Evolutionary conservation across 1,284 basidiomycete genomes (phyloP), one percentile per base, ranked within the genome.

Genomic region (Tilletia indica): DNA sequence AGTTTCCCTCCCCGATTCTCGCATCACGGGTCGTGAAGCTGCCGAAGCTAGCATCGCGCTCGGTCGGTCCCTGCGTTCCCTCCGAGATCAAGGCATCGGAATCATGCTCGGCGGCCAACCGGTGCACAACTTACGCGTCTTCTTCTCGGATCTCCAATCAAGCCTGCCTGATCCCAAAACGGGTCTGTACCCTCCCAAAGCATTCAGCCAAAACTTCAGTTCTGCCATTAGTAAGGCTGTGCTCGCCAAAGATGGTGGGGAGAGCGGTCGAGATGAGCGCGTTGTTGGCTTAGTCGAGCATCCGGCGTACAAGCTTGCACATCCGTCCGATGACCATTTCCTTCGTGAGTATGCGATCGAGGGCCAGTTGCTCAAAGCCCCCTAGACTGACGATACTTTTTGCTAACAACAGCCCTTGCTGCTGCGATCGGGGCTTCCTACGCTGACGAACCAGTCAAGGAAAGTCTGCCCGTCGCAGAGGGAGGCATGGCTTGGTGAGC

Each of bases 1-100:
- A 72, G 80, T 87, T 8, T 86, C 86, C 0, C 76, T 87, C 4
- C 86, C 58, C 58, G 16, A 16, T 86, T 0, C 11, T 4, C 54
- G 25, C 34, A 70, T 75, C 1, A 80, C 72, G 67, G 80, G 83
- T 0, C 73, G 76, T 36, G 82, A 80, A 21, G 77, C 83, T 5
- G 51, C n/a, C 58, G 19, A 63, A 25, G 58, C 58, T 8, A 63
- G 58, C 58, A 80, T 85, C 58, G 83, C 82, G 73, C 82, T 87
- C 2, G 86, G 86, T 14, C 75, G 76, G n/a, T 83, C 85, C 0
- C 82, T 87, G 0, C 73, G 81, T 0, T 66, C 70, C 0, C 78
- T 87, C 25, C 70, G 85, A 3, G 75, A 79, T n/a, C 72, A 74
- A 54, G 78, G 80, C 4, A 78, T 76, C 58, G 77, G 73, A 16